Evolutionary conservation across 345 rosid genomes (phyloP).

Genomic region (Brassica cretica): DNA sequence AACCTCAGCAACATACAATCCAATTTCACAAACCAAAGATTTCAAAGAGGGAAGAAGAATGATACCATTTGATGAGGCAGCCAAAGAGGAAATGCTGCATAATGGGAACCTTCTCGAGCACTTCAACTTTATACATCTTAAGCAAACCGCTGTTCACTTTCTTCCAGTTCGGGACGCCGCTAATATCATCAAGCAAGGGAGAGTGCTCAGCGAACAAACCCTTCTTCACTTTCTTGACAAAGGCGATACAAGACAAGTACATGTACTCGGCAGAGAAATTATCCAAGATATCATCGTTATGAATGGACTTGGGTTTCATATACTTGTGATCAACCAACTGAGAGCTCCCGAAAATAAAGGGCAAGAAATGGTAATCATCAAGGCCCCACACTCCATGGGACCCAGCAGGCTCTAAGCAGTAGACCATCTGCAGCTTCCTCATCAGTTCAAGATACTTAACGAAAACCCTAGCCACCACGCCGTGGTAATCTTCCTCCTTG

Average conservation of each 20-base stretch:
- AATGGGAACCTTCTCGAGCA: slow-evolving; percentile 89
- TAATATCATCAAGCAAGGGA: slow-evolving; percentile 85
- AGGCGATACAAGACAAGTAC: slow-evolving; percentile 81
- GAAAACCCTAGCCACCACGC: slow-evolving; percentile 74
- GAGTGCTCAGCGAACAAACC: slow-evolving; percentile 90
- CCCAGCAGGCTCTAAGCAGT: slow-evolving; percentile 89
- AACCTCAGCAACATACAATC: no score
- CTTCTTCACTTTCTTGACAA: slow-evolving; percentile 86
- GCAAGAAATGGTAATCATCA: slow-evolving; percentile 96
- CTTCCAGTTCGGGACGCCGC: slow-evolving; percentile 91
- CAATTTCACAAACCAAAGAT: background rate
- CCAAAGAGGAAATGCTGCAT: slow-evolving; percentile 99
- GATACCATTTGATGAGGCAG: slow-evolving; percentile 83
- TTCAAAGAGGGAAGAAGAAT: background rate
- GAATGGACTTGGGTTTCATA: slow-evolving; percentile 94
- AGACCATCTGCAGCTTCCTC: slow-evolving; percentile 80
- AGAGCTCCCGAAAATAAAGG: slow-evolving; percentile 86
- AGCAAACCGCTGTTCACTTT: slow-evolving; percentile 92
- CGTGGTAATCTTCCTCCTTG: slow-evolving; percentile 80
- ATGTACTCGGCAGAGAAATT: slow-evolving; percentile 74
- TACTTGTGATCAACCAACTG: slow-evolving; percentile 93
- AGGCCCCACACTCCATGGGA: slow-evolving; percentile 99
- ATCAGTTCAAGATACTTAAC: slow-evolving; percentile 75
- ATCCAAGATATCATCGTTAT: slow-evolving; percentile 82
- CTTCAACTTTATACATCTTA: slow-evolving; percentile 97